Percentiles rank a stretch among this genome's conserved stretches.
Evolutionary conservation across 768 basidiomycete species (phyloP).

Genomic region (Megacollybia marginata): DNA sequence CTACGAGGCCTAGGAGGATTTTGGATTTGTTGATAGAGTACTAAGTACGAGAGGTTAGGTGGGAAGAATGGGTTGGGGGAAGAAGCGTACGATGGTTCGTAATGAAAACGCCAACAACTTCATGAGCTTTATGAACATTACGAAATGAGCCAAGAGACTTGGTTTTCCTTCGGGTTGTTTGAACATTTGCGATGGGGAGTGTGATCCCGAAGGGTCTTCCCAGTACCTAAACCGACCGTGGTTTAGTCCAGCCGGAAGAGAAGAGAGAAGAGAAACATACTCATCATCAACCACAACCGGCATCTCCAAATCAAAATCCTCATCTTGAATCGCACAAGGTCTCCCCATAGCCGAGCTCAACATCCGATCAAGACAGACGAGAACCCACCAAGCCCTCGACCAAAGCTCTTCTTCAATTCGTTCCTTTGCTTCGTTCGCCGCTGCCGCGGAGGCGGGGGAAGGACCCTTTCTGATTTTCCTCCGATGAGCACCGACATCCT

Average conservation of each 20-base stretch:
- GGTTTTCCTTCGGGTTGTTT: constrained; percentile 41
- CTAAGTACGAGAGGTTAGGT: constrained; percentile 24
- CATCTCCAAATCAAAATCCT: constrained; percentile 35
- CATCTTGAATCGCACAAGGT: constrained; percentile 50
- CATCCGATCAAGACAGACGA: constrained; percentile 7
- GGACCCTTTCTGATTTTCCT: constrained; percentile 12
- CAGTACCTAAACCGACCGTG: constrained; percentile 32
- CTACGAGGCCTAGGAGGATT: constrained; percentile 41
- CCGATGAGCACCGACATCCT: constrained; percentile 48
- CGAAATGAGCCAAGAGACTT: constrained; percentile 29
- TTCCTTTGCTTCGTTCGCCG: constrained; percentile 9
- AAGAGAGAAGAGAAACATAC: background rate
- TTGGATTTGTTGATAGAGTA: constrained; percentile 67
- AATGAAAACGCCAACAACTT: constrained; percentile 40
- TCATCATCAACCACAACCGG: constrained; percentile 15
- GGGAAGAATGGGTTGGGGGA: constrained; percentile 10
- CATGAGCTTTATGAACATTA: constrained; percentile 32
- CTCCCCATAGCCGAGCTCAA: constrained; percentile 40
- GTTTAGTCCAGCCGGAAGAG: background rate
- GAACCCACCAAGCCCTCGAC: constrained; percentile 1
- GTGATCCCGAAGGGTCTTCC: too few species aligned
- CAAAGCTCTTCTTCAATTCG: background rate
- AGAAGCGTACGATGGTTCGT: constrained; percentile 34
- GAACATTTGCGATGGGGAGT: constrained; percentile 30
- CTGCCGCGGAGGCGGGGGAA: too few species aligned